phyloP scores from a whole-genome alignment of 179 eudicot genomes.

The Camellia oleifera region DNA sequence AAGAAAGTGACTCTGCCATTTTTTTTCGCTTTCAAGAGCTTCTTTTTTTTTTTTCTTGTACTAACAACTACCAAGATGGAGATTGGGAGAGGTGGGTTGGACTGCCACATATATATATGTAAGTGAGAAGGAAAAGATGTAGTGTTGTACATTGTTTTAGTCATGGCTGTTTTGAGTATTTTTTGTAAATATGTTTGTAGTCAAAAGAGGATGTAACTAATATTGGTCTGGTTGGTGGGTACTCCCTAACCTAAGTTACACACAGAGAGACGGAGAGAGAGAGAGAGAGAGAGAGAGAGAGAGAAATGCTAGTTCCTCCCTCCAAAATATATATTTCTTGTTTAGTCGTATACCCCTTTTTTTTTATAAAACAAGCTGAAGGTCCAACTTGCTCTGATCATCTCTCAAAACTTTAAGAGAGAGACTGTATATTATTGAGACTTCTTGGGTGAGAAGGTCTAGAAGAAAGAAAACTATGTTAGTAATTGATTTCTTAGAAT shows the following conservation, averaged over 20 bases:
- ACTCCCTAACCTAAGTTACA: slow-evolving; percentile 27
- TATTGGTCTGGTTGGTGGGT: slow-evolving; percentile 51
- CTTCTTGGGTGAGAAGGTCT: background rate
- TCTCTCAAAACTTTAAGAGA: background rate
- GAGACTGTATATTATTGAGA: background rate
- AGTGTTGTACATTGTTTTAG: slow-evolving; percentile 8
- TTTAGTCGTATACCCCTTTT: background rate
- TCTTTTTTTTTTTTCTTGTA: background rate
- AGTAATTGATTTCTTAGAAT: background rate
- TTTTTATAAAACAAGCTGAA: background rate
- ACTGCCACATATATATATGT: slow-evolving; percentile 14
- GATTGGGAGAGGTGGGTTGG: slow-evolving; percentile 19
- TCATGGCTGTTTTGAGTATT: slow-evolving; percentile 19
- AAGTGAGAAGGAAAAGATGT: background rate
- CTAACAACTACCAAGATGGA: background rate
- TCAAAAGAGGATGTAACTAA: slow-evolving; percentile 93
- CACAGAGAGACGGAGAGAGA: background rate
- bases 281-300: no score
- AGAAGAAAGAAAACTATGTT: background rate
- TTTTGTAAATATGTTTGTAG: slow-evolving; percentile 30
- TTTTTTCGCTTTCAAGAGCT: background rate
- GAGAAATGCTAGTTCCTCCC: no score
- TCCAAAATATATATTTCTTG: no score
- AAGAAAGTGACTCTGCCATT: slow-evolving; percentile 27
- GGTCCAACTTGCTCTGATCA: background rate